These are phyloP conservation scores for Glycine latifolia DNA, from an alignment of 306 rosid species.

Conservation along the genomic window DNA sequence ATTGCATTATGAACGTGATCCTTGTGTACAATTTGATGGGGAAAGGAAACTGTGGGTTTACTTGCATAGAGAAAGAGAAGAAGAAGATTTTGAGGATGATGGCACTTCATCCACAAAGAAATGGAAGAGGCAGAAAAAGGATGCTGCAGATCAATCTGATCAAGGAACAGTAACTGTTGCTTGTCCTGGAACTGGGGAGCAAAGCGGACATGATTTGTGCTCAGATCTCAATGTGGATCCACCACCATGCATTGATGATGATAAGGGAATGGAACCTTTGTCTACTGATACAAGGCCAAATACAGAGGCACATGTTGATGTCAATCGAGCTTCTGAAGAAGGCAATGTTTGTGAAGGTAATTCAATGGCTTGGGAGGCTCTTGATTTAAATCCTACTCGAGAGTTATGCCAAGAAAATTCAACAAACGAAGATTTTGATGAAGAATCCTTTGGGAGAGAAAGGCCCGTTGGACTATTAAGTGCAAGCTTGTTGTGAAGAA, in stretches of 20 bases:
- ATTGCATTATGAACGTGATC: conserved; percentile 99
- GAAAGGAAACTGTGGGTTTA: conserved; percentile 99
- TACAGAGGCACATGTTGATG: conserved; percentile 62
- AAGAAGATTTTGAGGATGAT: conserved; percentile 99
- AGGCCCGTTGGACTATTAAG: conserved; percentile 71
- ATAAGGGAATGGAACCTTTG: conserved; percentile 67
- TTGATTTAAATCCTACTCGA: conserved; percentile 59
- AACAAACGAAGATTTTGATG: conserved; percentile 89
- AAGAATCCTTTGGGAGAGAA: conserved; percentile 82
- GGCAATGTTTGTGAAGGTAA: conserved; percentile 60
- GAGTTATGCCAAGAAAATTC: conserved; percentile 95
- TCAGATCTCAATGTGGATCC: conserved; percentile 93
- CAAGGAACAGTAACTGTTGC: conserved; percentile 86
- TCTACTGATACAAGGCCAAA: conserved; percentile 59
- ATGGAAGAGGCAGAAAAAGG: conserved; percentile 99
- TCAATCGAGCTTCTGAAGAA: conserved; percentile 63
- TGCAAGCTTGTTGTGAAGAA: conserved; percentile 72
- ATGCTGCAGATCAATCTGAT: conserved; percentile 77
- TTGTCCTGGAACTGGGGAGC: conserved; percentile 70
- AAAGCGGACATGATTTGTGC: conserved; percentile 74
- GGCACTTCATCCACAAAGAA: conserved; percentile 99
- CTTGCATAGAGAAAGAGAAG: conserved; percentile 98
- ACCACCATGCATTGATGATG: conserved; percentile 66
- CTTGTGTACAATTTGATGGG: conserved; percentile 97
- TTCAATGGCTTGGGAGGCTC: conserved; percentile 73